Base-by-base conservation (phyloP, 805 yeast genomes). In the Lachancea cidri region DNA sequence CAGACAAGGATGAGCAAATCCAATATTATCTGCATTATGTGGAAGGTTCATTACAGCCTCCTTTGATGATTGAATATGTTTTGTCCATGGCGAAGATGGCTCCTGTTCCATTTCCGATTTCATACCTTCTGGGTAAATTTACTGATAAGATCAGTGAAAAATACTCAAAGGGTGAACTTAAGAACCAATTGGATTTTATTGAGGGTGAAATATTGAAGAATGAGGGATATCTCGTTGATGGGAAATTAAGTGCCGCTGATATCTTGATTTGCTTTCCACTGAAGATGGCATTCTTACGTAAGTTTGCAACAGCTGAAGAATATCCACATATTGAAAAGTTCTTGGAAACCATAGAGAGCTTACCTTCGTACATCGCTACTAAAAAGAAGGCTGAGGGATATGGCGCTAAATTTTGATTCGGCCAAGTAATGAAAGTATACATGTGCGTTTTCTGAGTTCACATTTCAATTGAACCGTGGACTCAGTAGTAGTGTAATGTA, bases 41-140 rank as follows among this genome's bases (percentile, higher is more conserved):
- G n/a, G 91, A 83, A 58, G 84, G 79, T 1, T 70, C 84, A 17
- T 55, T 83, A 14, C 79, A 75, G 55, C 76, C 77, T 4, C 60
- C 67, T 6, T 55, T 74, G 39, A 64, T 64, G 57, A 66, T 64
- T 44, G 53, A 66, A 38, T 54, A 60, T 19, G 38, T 69, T 33
- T 54, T 62, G 17, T 56, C 67, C 3, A 61, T 61, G 18, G 73
- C 72, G 4, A 71, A 66, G 43, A 49, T 60, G 3, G 48, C 65
- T 4, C 50, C 54, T 14, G 69, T 75, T 1, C 81, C 83, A 3
- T 64, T 72, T 48, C 73, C 78, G 9, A 42, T 72, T 18, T 71
- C 74, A 35, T 60, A 70, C 4, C 36, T 79, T 6, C 67, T 75
- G 3, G 58, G 65, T 15, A 44, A 61, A 40, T 63, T 79, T 19